Evolutionary conservation across 192 early-diverging fungal species (phyloP).

Genomic region (Mortierella alpina): DNA sequence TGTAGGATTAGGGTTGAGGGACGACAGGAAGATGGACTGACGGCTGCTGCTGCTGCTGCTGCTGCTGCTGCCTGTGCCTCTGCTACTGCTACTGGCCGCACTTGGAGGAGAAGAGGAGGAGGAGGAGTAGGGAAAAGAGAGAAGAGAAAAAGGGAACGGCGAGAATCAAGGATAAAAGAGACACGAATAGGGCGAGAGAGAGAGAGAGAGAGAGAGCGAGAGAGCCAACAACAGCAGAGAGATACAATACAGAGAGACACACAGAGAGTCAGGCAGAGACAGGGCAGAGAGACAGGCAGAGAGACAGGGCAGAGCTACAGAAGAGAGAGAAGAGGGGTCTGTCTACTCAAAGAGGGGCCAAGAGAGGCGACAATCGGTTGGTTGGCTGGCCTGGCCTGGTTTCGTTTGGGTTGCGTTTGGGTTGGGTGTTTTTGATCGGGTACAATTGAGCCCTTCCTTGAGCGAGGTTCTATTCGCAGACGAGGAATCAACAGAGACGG

Average conservation of each 20-base stretch:
- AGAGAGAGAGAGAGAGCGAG: slow-evolving; percentile 1
- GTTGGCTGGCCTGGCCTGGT: too few relatives aligned
- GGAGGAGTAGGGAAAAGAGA: slow-evolving; percentile 1
- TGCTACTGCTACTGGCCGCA: background rate
- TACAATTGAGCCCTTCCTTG: too few relatives aligned
- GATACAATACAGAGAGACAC: background rate
- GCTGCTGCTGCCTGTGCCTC: slow-evolving; percentile 2
- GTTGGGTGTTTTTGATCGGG: too few relatives aligned
- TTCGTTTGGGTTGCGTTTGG: too few relatives aligned
- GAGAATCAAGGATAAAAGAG: background rate
- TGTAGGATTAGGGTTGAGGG: too few relatives aligned
- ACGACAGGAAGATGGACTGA: too few relatives aligned
- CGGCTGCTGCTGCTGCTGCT: slow-evolving; percentile 1
- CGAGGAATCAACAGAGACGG: too few relatives aligned
- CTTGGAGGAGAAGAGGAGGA: background rate
- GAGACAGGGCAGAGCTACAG: background rate
- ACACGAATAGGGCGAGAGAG: background rate
- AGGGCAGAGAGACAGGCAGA: background rate
- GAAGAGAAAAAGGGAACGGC: slow-evolving; percentile 1
- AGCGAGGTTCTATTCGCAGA: too few relatives aligned
- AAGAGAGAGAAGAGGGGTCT: background rate
- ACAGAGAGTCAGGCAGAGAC: background rate
- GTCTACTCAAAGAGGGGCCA: background rate
- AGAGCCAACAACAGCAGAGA: background rate
- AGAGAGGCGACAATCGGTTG: background rate